phyloP scores from a whole-genome alignment of 805 yeast genomes.

The Kazachstania kunashirensis region DNA sequence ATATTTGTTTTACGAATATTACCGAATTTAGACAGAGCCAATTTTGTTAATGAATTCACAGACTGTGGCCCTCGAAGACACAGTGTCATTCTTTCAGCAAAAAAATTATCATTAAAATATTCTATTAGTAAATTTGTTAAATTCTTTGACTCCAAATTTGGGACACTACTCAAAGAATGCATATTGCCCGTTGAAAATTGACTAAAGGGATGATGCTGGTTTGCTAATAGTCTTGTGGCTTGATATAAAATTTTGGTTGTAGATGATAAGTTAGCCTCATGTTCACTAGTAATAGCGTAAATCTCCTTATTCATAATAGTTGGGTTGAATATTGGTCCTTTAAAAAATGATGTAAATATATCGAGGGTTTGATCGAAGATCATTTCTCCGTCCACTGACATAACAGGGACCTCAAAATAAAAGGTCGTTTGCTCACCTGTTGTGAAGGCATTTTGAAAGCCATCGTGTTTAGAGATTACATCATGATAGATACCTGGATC shows the following conservation, averaged over 20 bases:
- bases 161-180: slow-evolving; percentile 36
- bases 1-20: background rate
- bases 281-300: slow-evolving; percentile 58
- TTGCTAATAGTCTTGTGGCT: slow-evolving; percentile 44
- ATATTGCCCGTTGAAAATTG: slow-evolving; percentile 58
- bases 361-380: slow-evolving; percentile 38
- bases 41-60: slow-evolving; percentile 43
- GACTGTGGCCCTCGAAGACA: slow-evolving; percentile 63
- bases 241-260: slow-evolving; percentile 45
- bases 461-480: slow-evolving; percentile 39
- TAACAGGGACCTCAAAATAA: slow-evolving; percentile 50
- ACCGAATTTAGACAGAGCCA: slow-evolving; percentile 35
- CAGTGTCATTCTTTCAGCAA: slow-evolving; percentile 42
- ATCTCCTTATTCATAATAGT: slow-evolving; percentile 41
- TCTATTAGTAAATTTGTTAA: slow-evolving; percentile 30
- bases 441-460: slow-evolving; percentile 57
- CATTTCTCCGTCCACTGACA: slow-evolving; percentile 27
- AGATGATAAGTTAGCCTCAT: slow-evolving; percentile 40
- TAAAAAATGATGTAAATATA: slow-evolving; percentile 44
- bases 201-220: slow-evolving; percentile 41
- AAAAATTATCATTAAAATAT: slow-evolving; percentile 37
- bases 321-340: slow-evolving; percentile 40
- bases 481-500: slow-evolving; percentile 38
- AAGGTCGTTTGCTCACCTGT: slow-evolving; percentile 58
- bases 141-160: slow-evolving; percentile 28